Evolutionary conservation across 2,329 filamentous ascomycete species (phyloP), one percentile per base, ranked within the genome.

Genomic region (Sporothrix variecibatus): DNA sequence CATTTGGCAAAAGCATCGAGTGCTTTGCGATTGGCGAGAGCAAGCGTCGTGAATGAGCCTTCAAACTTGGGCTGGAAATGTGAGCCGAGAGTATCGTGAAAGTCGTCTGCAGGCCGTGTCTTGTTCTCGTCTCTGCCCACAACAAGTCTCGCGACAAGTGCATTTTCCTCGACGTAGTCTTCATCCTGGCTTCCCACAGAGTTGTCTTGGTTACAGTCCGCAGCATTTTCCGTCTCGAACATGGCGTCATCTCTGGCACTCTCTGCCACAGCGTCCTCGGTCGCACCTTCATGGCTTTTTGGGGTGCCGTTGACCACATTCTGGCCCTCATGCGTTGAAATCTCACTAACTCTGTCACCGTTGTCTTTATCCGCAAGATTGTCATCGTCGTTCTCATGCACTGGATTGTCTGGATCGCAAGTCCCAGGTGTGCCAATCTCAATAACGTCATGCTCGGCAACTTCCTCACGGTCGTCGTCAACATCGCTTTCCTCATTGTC

Each of bases 31-130:
- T 76, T 76, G 26, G 76, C 77, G 8, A 40, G 62, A 0, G 43
- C 68, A 6, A 75, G 23, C 0, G 74, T 76, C 2, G 74, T 76
- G 40, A 65, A 78, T 3, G 75, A 74, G 3, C 75, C 75, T 9
- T 76, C 73, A 56, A 46, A 68, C 2, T 53, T 34, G 8, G 51
- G 31, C 7, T 40, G n/a, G 23, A 75, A 74, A 43, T 73, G 73
- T 2, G 34, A 65, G 11, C 60, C 60, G 3, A 65, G 5, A 15
- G 9, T 15, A 11, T 26, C 3, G 3, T 43, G 40, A 43, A 3
- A 4, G 8, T 43, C 20, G 34, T 7, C 34, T 6, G 34, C 3
- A 2, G n/a, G 60, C 2, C 3, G 60, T 43, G 34, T 5, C 3
- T 43, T 43, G 8, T 43, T 8, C 2, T 34, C 7, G 34, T 65